Evolutionary conservation across 2,329 filamentous ascomycete species (phyloP).

Genomic region (Aspergillus intermedius): DNA sequence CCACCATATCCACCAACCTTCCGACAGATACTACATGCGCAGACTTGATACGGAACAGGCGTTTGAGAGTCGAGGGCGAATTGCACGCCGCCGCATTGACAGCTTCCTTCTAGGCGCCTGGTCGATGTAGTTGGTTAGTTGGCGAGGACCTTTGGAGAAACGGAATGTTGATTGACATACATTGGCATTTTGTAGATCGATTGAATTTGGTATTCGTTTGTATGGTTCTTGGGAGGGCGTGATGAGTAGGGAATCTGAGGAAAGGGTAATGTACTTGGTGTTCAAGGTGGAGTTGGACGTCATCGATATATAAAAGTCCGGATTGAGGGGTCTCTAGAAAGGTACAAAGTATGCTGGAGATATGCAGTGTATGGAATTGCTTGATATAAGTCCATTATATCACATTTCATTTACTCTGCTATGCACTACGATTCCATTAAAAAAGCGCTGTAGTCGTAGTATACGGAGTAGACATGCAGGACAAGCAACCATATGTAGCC

Average conservation of each 20-base stretch:
- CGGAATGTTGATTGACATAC: constrained; percentile 6
- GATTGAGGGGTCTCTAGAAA: not conserved
- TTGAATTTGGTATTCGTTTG: not conserved
- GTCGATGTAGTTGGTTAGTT: constrained; percentile 6
- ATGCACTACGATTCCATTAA: too few species aligned
- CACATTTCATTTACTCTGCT: not conserved
- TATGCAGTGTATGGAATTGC: not conserved
- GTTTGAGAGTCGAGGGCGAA: constrained; percentile 42
- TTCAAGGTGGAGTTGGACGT: constrained; percentile 5
- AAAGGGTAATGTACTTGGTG: not conserved
- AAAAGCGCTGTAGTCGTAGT: too few species aligned
- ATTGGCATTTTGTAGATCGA: constrained; percentile 14
- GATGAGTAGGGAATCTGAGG: not conserved
- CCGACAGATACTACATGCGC: constrained; percentile 45
- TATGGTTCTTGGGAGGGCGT: not conserved
- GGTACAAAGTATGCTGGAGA: not conserved
- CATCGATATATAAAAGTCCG: constrained; percentile 5
- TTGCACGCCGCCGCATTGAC: constrained; percentile 44
- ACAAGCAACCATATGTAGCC: too few species aligned
- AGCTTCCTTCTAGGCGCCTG: constrained; percentile 45
- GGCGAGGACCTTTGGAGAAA: not conserved
- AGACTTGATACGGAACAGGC: constrained; percentile 45
- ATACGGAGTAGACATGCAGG: too few species aligned
- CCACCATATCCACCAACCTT: constrained; percentile 42
- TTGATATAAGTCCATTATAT: not conserved